Evolutionary conservation across 306 rosid species (phyloP), one percentile per base, ranked within the genome.

Genomic region (Cucumis melo): DNA sequence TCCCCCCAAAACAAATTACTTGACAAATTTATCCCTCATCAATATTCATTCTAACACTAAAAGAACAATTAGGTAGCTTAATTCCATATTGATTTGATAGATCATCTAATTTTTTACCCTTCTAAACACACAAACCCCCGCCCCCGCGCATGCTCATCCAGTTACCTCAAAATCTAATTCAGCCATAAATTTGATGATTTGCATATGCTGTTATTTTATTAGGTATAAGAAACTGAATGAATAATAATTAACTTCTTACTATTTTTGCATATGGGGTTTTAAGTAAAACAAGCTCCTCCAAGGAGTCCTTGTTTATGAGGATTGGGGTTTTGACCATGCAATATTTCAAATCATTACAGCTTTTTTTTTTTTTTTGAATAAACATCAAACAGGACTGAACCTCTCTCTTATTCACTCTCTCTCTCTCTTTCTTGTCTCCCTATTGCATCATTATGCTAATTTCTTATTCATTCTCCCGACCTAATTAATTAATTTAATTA

Each of bases 321-420:
- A 20, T 66, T 66, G 29, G 54, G 41, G 74, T 39, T 65, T 66
- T 66, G 73, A 66, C 73, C 73, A 66, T 67, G 74, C 74, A 67
- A 67, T 42, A 42, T 67, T 67, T 42, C 50, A 67, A 67, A 67
- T 67, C 32, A 67, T 67, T 39, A 42, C 51, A 67, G 13, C 74
- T 67, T 67, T 67, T 6, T 10, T 67, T 67, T 41, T 67, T 67
- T 6, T 10, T 67, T 67, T 41, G 54, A 67, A 67, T 5, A 10
- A 19, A 66, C 8, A 36, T 23, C 46, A 41, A 10, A 11, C 36
- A 9, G 27, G 7, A 64, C 13, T 32, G 21, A 13, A 66, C 73
- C 56, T 46, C 51, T 46, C 51, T 46, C 51, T 46, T 15, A 0
- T 15, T 46, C 16, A 7, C 16, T 46, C 15, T 11, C 12, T 44